Conservation (phyloP, 2,329 filamentous ascomycete species). For the Ophiostoma sp. region DNA sequence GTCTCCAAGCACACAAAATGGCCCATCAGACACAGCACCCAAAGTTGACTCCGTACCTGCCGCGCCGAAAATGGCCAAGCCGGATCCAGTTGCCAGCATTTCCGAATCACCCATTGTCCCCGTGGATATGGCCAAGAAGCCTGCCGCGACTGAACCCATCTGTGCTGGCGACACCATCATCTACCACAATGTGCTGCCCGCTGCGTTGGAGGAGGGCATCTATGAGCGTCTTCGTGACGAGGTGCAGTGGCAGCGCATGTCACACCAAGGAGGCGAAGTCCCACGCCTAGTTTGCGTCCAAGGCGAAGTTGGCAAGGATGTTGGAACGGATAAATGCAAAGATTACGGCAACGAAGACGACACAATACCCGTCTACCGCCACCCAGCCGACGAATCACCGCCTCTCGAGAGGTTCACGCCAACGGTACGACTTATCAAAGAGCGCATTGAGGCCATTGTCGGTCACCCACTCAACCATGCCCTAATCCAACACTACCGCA, state of each 20-base stretch:
- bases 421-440: constrained; percentile 63
- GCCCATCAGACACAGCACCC: not conserved
- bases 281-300: constrained; percentile 88
- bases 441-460: constrained; percentile 63
- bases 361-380: constrained; percentile 79
- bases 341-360: constrained; percentile 38
- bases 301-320: constrained; percentile 52
- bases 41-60: not conserved
- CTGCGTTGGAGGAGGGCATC: constrained; percentile 49
- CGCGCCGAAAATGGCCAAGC: not conserved
- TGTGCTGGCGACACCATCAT: constrained; percentile 79
- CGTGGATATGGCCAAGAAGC: constrained; percentile 19
- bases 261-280: constrained; percentile 84
- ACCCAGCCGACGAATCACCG: constrained; percentile 84
- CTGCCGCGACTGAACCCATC: constrained; percentile 46
- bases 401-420: constrained; percentile 70
- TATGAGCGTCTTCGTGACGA: constrained; percentile 70
- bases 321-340: too few relatives aligned
- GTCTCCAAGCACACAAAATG: not conserved
- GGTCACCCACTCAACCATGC: constrained; percentile 85
- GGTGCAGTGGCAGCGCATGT: constrained; percentile 86
- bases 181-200: constrained; percentile 62
- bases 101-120: not conserved
- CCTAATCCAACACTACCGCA: constrained; percentile 88
- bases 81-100: not conserved